Base-by-base conservation (phyloP, 2,329 filamentous ascomycete genomes). In the Fusarium sterilihyphosum region DNA sequence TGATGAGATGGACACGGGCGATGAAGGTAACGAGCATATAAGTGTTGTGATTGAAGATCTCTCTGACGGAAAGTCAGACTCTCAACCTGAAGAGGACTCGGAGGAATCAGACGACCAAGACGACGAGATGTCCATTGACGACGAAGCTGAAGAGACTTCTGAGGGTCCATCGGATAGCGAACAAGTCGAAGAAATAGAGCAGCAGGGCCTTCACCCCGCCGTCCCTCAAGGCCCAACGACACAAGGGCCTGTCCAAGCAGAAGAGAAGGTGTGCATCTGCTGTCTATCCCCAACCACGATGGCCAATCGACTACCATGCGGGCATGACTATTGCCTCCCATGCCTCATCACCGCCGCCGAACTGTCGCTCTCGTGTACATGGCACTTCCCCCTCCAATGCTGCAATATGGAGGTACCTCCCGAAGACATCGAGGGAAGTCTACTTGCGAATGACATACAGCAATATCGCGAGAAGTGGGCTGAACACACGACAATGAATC, bases 311-410 rank as follows among this genome's bases (percentile, higher is more conserved):
- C 6, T 33, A 4, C 78, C 84, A 53, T 82, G 88, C 79, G 6
- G 76, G 0, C 87, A 91, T 68, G 77, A 83, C 5, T 91, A 89
- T 77, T 92, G 89, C 73, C 78, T 75, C 0, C 70, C 64, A 3
- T 91, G 89, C 72, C 72, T 91, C 0, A 71, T 73, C 1, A 57
- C 67, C 0, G 82, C 88, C 0, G 85, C 90, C 71, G 20, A 72
- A 1, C 59, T 76, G 0, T 82, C 86, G 0, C 80, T 88, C 24
- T 78, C 61, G 0, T 85, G 89, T 66, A 86, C 90, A 54, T 81
- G 82, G 0, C 72, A 88, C 0, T 91, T 89, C 59, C 89, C 89
- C 0, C 87, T 88, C 0, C 80, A 83, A 10, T 91, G 89, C 77
- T 90, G 88, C 71, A 58, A 75, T 1, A 70, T 84, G 40, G 68